Evolutionary conservation across 129 eudicot genomes (phyloP), one percentile per base, ranked within the genome.

Genomic region (Oenanthe sinensis): DNA sequence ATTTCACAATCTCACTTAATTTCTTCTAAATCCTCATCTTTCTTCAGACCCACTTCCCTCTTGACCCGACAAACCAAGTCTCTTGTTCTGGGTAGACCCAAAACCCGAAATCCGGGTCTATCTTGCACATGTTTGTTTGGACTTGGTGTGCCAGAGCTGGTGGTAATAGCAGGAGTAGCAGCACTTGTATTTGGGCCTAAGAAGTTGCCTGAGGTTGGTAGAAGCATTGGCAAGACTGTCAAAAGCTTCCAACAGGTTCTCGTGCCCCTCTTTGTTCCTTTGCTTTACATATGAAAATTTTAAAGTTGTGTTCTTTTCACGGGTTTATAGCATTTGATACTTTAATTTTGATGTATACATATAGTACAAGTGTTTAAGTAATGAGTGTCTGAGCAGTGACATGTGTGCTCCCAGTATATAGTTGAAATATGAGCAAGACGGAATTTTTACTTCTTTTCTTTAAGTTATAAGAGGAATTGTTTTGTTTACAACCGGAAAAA

Each of bases 121-220:
- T 84, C 89, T 28, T 91, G 97, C 77, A 88, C 79, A 69, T 86
- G 91, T 69, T 81, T 91, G 84, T 94, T 94, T 74, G 98, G 98
- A 68, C 98, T 93, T 48, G 98, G 98, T 30, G 85, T 94, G 65
- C 98, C 98, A 36, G 98, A 94, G 88, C 89, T 94, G 28, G 98
- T 85, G 39, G 98, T 94, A 14, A 94, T 94, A 72, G 98, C 91
- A 1, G 98, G 98, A 28, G 98, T 94, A 45, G 92, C 83, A 12
- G 96, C 88, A 58, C 96, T 94, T 55, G 96, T 94, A 75, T 94
- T 94, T 74, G 98, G 98, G 5, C 98, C 98, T 52, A 94, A 88
- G 78, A 82, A 91, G 87, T 81, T 94, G 84, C 98, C 98, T n/a
- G 97, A 94, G 67, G 93, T 94, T 44, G 98, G 98, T 75, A 89